A percentile compares a stretch with the other conserved stretches of the same genome.
phyloP scores from a whole-genome alignment of 495 filamentous ascomycete species.

The Podospora pseudoanserina region DNA sequence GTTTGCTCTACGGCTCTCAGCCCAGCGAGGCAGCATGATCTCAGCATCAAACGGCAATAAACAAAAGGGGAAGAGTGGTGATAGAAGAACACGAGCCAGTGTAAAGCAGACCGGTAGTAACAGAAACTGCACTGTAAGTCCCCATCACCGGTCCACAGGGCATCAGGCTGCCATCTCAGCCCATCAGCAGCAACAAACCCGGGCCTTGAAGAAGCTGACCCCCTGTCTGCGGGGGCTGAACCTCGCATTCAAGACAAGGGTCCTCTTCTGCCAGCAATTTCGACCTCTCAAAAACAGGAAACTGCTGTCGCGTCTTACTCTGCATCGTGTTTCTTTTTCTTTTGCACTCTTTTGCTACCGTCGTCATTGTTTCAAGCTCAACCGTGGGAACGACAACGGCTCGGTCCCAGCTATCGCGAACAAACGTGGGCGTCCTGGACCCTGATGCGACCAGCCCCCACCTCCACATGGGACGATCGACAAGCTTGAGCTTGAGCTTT shows the following conservation, averaged over 20 bases:
- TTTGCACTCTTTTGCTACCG: neutral
- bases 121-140: too few relatives aligned
- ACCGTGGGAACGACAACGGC: neutral
- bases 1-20: neutral
- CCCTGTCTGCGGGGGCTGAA: conserved; percentile 6
- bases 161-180: conserved; percentile 4
- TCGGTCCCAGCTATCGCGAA: neutral
- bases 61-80: neutral
- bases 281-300: conserved; percentile 2
- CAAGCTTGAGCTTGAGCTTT: neutral
- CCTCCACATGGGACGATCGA: neutral
- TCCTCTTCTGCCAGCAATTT: conserved; percentile 6
- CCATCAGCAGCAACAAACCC: conserved; percentile 2
- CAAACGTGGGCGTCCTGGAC: neutral
- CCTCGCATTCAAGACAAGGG: neutral
- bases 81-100: too few relatives aligned
- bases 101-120: too few relatives aligned
- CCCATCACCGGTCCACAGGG: neutral
- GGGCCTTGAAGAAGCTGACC: neutral
- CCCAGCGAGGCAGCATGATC: neutral
- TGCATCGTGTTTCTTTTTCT: conserved; percentile 4
- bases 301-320: neutral
- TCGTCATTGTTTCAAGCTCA: neutral
- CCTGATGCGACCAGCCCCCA: neutral
- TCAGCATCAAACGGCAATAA: neutral